Percentiles rank a stretch among this genome's conserved stretches.
Evolutionary conservation across 306 rosid species (phyloP).

Genomic region (Vicia villosa): DNA sequence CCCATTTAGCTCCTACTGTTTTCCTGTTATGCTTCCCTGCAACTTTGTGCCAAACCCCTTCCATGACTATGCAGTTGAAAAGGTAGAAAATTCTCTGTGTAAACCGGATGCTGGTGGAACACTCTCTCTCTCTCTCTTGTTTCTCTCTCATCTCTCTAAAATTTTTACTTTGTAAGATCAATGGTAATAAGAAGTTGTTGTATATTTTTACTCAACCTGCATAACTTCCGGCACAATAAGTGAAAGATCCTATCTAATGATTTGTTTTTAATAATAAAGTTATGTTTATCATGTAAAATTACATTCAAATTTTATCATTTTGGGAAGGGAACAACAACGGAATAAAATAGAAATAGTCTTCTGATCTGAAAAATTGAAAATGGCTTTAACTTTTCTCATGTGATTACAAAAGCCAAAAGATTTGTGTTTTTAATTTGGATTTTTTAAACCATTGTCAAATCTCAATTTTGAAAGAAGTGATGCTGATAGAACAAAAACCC

Average conservation of each 20-base stretch:
- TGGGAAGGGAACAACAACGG: neutral
- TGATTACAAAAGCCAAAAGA: conserved; percentile 3
- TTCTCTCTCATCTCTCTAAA: too few species aligned
- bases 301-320: neutral
- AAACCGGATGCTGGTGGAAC: too few species aligned
- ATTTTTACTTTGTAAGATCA: too few species aligned
- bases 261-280: conserved; percentile 19
- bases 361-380: conserved; percentile 31
- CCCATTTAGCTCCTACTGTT: too few species aligned
- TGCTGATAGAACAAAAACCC: conserved; percentile 24
- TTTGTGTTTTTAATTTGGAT: conserved; percentile 30
- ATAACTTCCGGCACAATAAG: conserved; percentile 2
- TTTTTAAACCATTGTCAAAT: conserved; percentile 5
- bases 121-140: too few species aligned
- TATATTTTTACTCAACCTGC: too few species aligned
- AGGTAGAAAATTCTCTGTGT: too few species aligned
- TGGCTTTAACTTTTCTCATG: conserved; percentile 28
- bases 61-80: too few species aligned
- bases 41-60: too few species aligned
- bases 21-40: too few species aligned
- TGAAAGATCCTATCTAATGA: conserved; percentile 21
- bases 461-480: conserved; percentile 31
- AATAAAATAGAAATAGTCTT: conserved; percentile 5
- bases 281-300: conserved; percentile 15
- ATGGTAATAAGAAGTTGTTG: too few species aligned